Percentiles rank a stretch among this genome's conserved stretches.
Conservation (phyloP, 192 early-diverging fungal genomes). For the Backusella australiensis region DNA sequence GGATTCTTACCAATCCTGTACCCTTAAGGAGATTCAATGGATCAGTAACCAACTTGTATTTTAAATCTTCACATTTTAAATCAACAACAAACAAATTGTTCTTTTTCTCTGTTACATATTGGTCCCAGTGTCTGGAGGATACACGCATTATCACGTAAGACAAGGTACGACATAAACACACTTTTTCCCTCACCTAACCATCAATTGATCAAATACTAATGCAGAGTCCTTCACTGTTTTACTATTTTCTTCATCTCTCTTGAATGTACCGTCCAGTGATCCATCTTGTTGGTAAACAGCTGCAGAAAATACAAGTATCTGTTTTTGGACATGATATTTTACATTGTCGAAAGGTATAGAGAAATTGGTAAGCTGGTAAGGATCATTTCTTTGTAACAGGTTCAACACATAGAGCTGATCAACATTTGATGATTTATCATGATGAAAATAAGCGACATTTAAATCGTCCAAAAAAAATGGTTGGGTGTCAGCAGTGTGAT, state of each 20-base stretch:
- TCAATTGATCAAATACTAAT: conserved; percentile 63
- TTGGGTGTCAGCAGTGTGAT: conserved; percentile 36
- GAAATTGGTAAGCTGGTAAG: conserved; percentile 44
- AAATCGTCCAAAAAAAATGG: conserved; percentile 46
- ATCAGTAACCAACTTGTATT: conserved; percentile 42
- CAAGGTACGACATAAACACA: background rate
- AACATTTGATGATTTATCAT: conserved; percentile 18
- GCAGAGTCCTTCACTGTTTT: conserved; percentile 51
- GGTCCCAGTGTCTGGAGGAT: conserved; percentile 68
- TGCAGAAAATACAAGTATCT: conserved; percentile 63
- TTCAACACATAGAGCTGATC: conserved; percentile 43
- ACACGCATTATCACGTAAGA: background rate
- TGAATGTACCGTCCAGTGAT: conserved; percentile 52
- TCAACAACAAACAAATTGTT: conserved; percentile 58
- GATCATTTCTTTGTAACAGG: conserved; percentile 20
- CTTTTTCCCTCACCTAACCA: conserved; percentile 48
- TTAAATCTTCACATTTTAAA: conserved; percentile 29
- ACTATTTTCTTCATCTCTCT: conserved; percentile 44
- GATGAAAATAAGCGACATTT: conserved; percentile 38
- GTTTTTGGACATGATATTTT: conserved; percentile 50
- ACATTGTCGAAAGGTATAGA: conserved; percentile 54
- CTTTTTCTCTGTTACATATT: conserved; percentile 57
- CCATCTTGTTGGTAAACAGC: conserved; percentile 52
- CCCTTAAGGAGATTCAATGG: conserved; percentile 54
- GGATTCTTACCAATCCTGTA: conserved; percentile 35